These are phyloP conservation scores for Mastigamoeba balamuthi DNA, from an alignment of 78 protist genomes.

Conservation along the genomic window DNA sequence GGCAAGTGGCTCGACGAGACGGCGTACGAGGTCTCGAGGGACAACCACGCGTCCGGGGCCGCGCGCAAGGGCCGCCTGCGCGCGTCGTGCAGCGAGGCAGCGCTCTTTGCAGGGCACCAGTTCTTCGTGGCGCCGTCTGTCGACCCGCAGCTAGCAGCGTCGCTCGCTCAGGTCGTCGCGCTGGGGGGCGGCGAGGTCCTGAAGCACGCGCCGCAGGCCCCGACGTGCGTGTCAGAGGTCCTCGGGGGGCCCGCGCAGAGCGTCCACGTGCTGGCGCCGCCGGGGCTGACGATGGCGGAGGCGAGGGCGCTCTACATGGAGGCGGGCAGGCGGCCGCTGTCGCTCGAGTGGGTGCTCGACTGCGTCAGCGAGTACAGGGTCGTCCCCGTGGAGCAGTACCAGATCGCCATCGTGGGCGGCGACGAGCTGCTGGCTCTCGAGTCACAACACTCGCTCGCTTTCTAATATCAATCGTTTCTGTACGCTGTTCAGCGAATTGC, in stretches of 20 bases:
- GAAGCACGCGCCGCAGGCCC: neutral
- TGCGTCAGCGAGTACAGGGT: neutral
- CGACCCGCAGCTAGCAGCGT: neutral
- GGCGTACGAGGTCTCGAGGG: neutral
- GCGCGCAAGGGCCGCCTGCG: neutral
- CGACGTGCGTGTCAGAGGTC: neutral
- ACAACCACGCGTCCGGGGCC: neutral
- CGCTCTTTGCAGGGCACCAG: neutral
- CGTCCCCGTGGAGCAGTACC: neutral
- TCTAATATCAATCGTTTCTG: neutral
- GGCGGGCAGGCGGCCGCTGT: neutral
- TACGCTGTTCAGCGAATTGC: too few relatives aligned
- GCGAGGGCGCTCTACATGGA: neutral
- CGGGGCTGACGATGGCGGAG: neutral
- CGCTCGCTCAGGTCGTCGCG: neutral
- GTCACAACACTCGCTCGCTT: neutral
- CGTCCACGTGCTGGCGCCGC: neutral
- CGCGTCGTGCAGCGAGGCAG: neutral
- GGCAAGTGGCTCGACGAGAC: neutral
- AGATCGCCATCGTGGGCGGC: neutral
- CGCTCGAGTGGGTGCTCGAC: neutral
- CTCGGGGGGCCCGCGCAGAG: neutral
- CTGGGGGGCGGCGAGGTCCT: neutral
- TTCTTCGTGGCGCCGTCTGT: neutral
- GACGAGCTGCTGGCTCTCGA: neutral